Evolutionary conservation across 140 eudicot species (phyloP), one percentile per base, ranked within the genome.

Genomic region (Flaveria floridana): DNA sequence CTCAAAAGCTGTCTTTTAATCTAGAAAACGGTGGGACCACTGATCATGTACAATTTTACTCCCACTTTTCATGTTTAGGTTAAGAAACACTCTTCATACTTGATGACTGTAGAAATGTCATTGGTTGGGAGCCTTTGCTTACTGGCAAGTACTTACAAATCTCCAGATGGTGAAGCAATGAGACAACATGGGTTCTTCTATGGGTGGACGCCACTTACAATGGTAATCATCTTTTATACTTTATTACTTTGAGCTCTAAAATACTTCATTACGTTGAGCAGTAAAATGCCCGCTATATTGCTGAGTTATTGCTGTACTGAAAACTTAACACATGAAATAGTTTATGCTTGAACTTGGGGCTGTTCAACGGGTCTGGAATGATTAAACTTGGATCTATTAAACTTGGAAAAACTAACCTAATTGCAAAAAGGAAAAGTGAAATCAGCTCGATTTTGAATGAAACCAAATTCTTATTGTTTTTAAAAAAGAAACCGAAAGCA

Each of bases 71-170:
- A 26, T 46, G 23, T 77, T 70, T 80, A 89, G 99, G 96, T 94
- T 56, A 94, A 94, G 92, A 90, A 94, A 76, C 97, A 83, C 83
- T 37, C 97, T 1, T 88, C 99, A 37, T 94, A 94, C 76, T 79
- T 94, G 90, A 94, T 94, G 99, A 94, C 99, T 0, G 88, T 94
- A 34, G 99, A 94, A 75, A 94, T 94, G 99, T 94, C 99, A 50
- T 69, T 88, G 70, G 86, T 94, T 66, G 99, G 99, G 61, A 91
- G 90, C 83, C 85, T 91, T 79, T 90, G 96, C 82, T 75, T 94
- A 72, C 78, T 94, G 74, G 95, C 89, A 65, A 94, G 99, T 84
- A 82, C 89, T 65, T 91, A 55, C 79, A 85, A 85, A 69, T 94
- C 99, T 67, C 97, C 99, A 59, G 99, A 94, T 85, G 99, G 99